These are phyloP conservation scores for Linnemannia schmuckeri DNA, from an alignment of 192 early-diverging fungal species.

Conservation along the genomic window DNA sequence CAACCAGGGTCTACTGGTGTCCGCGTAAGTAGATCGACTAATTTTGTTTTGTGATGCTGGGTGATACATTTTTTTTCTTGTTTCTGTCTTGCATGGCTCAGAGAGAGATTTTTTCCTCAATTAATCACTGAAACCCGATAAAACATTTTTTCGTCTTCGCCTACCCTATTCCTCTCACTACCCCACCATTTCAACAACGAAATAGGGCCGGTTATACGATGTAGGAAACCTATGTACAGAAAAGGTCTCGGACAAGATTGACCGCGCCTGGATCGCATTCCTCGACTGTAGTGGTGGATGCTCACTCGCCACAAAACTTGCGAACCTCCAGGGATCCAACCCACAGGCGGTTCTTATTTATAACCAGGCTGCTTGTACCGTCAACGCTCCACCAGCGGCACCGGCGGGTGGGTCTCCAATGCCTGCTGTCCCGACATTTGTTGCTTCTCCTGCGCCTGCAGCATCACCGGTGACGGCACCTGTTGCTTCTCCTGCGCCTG, in stretches of 20 bases:
- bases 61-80: neutral
- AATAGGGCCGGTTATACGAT: constrained; percentile 43
- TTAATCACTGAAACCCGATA: neutral
- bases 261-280: constrained; percentile 47
- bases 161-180: neutral
- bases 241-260: constrained; percentile 33
- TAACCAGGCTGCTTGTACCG: constrained; percentile 27
- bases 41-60: neutral
- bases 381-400: neutral
- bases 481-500: neutral
- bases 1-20: constrained; percentile 34
- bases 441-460: neutral
- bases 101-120: neutral
- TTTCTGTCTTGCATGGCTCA: neutral
- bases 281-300: constrained; percentile 36
- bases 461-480: neutral
- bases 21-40: constrained; percentile 6
- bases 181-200: neutral
- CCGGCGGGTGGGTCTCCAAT: neutral
- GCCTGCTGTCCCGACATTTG: neutral
- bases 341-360: constrained; percentile 48
- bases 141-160: neutral
- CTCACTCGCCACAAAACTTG: constrained; percentile 28
- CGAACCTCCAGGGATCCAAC: constrained; percentile 37
- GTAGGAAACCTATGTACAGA: constrained; percentile 35